Conservation (phyloP, 306 rosid genomes). For the Styphnolobium japonicum region DNA sequence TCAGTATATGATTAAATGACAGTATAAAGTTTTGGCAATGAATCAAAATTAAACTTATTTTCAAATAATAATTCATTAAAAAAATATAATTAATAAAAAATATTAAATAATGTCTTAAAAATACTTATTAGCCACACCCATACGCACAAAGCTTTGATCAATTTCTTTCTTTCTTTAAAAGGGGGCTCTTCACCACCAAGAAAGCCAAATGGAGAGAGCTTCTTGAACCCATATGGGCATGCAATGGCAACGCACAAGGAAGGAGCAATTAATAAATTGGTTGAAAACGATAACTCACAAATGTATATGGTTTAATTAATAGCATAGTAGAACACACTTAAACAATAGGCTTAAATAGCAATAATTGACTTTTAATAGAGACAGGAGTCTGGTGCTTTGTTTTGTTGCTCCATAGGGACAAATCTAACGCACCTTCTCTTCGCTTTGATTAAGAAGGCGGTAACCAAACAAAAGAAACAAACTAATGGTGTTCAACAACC, state of each 20-base stretch:
- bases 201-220: slow-evolving; percentile 13
- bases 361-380: slow-evolving; percentile 27
- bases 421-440: slow-evolving; percentile 14
- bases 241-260: background rate
- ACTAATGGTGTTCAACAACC: slow-evolving; percentile 17
- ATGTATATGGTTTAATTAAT: background rate
- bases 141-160: background rate
- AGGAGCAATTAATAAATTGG: background rate
- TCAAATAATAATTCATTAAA: too few species aligned
- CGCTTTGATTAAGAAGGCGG: slow-evolving; percentile 21
- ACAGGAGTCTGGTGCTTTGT: slow-evolving; percentile 18
- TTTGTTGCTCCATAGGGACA: slow-evolving; percentile 31
- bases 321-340: background rate
- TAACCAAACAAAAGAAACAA: slow-evolving; percentile 9
- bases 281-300: background rate
- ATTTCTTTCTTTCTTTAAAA: background rate
- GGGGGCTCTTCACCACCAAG: background rate
- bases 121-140: too few species aligned
- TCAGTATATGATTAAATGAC: too few species aligned
- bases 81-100: too few species aligned
- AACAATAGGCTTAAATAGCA: background rate
- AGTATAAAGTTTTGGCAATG: too few species aligned
- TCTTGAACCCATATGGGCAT: background rate
- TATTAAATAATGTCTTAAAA: too few species aligned
- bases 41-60: too few species aligned